Conservation (phyloP, 805 yeast species). For the Babjeviella inositovora region DNA sequence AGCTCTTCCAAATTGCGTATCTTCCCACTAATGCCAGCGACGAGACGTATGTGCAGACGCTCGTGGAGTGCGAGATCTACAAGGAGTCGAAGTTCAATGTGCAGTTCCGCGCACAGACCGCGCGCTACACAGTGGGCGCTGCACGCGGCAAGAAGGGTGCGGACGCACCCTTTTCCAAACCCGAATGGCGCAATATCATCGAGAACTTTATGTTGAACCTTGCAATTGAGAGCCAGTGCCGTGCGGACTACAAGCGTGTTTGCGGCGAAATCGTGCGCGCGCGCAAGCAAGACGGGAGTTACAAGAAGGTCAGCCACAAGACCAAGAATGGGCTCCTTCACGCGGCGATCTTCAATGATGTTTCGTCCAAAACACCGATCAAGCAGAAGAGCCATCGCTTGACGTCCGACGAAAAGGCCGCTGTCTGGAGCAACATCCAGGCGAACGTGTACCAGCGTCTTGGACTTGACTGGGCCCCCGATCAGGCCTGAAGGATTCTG, state of each 20-base stretch:
- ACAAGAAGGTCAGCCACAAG: background rate
- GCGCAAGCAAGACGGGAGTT: background rate
- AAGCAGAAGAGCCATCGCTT: slow-evolving; percentile 10
- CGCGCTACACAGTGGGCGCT: slow-evolving; percentile 40
- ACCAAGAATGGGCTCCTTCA: slow-evolving; percentile 1
- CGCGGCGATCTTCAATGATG: slow-evolving; percentile 5
- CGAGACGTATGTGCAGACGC: slow-evolving; percentile 23
- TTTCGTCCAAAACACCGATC: slow-evolving; percentile 3
- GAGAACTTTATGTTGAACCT: slow-evolving; percentile 52
- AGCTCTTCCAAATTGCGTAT: slow-evolving; percentile 28
- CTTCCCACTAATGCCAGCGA: slow-evolving; percentile 39
- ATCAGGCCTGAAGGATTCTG: slow-evolving; percentile 12
- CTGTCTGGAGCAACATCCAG: slow-evolving; percentile 53
- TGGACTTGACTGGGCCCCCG: slow-evolving; percentile 46
- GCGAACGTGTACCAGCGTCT: slow-evolving; percentile 35
- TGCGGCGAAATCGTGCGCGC: slow-evolving; percentile 16
- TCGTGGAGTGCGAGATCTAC: slow-evolving; percentile 49
- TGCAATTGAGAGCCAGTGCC: slow-evolving; percentile 58
- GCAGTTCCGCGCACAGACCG: slow-evolving; percentile 39
- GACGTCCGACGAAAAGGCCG: slow-evolving; percentile 37
- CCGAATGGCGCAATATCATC: slow-evolving; percentile 59
- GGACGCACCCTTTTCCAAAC: slow-evolving; percentile 10
- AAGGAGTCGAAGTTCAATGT: slow-evolving; percentile 41
- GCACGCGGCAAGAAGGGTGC: slow-evolving; percentile 29
- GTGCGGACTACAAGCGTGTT: slow-evolving; percentile 40